Conservation (phyloP, 1,139 yeast genomes). For the Suhomyces taliae region DNA sequence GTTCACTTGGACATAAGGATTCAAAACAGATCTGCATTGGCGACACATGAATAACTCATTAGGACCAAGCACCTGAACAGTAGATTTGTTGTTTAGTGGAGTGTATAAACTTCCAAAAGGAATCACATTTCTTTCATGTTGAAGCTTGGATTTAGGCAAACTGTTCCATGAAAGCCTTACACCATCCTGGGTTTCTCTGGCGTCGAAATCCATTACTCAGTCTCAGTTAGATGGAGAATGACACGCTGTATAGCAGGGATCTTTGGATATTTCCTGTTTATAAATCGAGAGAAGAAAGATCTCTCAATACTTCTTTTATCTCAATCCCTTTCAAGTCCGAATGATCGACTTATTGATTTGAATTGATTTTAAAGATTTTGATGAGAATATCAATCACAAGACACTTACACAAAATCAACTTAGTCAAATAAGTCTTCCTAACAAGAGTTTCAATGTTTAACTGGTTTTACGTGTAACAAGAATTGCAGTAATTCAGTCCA, state of each 20-base stretch:
- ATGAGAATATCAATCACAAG: not conserved
- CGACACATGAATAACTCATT: conserved; percentile 45
- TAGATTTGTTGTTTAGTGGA: conserved; percentile 57
- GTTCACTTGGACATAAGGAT: conserved; percentile 49
- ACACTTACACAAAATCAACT: not conserved
- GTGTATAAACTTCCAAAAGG: conserved; percentile 69
- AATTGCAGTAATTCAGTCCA: too few species aligned
- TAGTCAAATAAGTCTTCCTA: too few species aligned
- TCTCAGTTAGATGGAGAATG: too few species aligned
- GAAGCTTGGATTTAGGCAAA: conserved; percentile 62
- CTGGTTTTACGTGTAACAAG: too few species aligned
- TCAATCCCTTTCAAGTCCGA: not conserved
- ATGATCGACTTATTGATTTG: too few species aligned
- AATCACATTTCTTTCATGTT: conserved; percentile 56
- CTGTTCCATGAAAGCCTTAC: conserved; percentile 89
- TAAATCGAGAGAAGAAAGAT: too few species aligned
- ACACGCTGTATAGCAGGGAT: too few species aligned
- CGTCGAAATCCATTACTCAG: conserved; percentile 63
- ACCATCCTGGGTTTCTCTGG: conserved; percentile 85
- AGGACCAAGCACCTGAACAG: conserved; percentile 36
- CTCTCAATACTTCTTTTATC: too few species aligned
- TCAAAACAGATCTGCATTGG: conserved; percentile 58
- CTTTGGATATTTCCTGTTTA: too few species aligned
- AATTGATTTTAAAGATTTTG: too few species aligned
- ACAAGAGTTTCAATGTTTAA: not conserved